phyloP scores from a whole-genome alignment of 2,329 filamentous ascomycete genomes.

The Alternaria solani region DNA sequence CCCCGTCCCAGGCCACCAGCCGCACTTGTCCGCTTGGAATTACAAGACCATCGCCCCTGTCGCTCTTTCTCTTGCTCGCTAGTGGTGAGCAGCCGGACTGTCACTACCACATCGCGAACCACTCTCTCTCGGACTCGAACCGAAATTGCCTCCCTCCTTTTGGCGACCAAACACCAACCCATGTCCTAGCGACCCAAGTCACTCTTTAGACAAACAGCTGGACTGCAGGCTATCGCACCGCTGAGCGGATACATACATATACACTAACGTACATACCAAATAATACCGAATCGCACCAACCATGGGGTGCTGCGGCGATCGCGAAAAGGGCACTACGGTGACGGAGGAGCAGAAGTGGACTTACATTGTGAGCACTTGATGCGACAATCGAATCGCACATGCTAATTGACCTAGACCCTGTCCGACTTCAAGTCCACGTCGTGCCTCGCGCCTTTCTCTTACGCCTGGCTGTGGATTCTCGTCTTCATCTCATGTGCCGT shows the following conservation, averaged over 20 bases:
- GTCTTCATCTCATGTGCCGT: slow-evolving; percentile 81
- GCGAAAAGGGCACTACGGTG: slow-evolving; percentile 49
- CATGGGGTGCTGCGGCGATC: slow-evolving; percentile 51
- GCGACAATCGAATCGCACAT: neutral
- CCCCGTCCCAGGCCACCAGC: slow-evolving; percentile 21
- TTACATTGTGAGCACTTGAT: slow-evolving; percentile 75
- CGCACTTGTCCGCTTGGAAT: slow-evolving; percentile 22
- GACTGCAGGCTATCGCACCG: slow-evolving; percentile 44
- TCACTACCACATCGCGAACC: slow-evolving; percentile 35
- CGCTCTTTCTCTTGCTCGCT: slow-evolving; percentile 37
- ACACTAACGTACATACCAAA: slow-evolving; percentile 20
- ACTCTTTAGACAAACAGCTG: slow-evolving; percentile 49
- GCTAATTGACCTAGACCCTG: slow-evolving; percentile 52
- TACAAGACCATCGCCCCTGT: slow-evolving; percentile 37
- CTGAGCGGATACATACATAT: slow-evolving; percentile 42
- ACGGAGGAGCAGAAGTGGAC: slow-evolving; percentile 75
- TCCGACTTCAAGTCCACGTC: slow-evolving; percentile 84
- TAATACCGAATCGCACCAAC: slow-evolving; percentile 39
- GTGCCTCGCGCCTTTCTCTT: slow-evolving; percentile 79
- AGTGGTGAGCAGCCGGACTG: slow-evolving; percentile 52
- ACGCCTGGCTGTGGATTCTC: slow-evolving; percentile 83
- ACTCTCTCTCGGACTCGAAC: slow-evolving; percentile 19
- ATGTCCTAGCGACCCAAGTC: slow-evolving; percentile 41
- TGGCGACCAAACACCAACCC: slow-evolving; percentile 14
- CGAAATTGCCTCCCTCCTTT: slow-evolving; percentile 7